phyloP scores from a whole-genome alignment of 768 basidiomycete genomes.

The Boletus sensibilis region DNA sequence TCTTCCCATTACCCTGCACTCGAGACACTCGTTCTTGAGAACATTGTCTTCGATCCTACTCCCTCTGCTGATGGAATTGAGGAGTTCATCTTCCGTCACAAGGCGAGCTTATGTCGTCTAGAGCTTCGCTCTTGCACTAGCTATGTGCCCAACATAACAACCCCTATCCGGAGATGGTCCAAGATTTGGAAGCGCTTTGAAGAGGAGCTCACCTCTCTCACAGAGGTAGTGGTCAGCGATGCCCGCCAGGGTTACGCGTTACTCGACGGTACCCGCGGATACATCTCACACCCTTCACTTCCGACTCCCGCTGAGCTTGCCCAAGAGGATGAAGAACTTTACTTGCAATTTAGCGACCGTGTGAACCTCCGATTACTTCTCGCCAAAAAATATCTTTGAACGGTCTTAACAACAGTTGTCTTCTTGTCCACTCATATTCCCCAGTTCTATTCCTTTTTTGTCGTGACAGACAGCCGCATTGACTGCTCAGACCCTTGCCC shows the following conservation, averaged over 20 bases:
- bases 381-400: not conserved
- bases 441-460: not conserved
- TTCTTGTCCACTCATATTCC: not conserved
- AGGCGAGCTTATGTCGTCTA: slow-evolving; percentile 21
- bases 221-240: slow-evolving; percentile 21
- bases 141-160: slow-evolving; percentile 18
- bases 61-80: slow-evolving; percentile 25
- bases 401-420: not conserved
- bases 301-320: not conserved
- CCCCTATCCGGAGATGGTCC: slow-evolving; percentile 27
- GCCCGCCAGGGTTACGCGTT: slow-evolving; percentile 23
- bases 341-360: slow-evolving; percentile 7
- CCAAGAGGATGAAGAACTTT: slow-evolving; percentile 15
- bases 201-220: slow-evolving; percentile 23
- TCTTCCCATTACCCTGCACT: slow-evolving; percentile 27
- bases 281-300: slow-evolving; percentile 19
- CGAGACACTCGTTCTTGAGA: slow-evolving; percentile 29
- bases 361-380: slow-evolving; percentile 13
- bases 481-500: not conserved
- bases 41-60: slow-evolving; percentile 28
- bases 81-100: slow-evolving; percentile 34
- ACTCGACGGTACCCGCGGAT: slow-evolving; percentile 23
- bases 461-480: not conserved
- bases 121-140: slow-evolving; percentile 29
- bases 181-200: slow-evolving; percentile 27